phyloP scores from a whole-genome alignment of 345 rosid genomes.

The Citrus reticulata region DNA sequence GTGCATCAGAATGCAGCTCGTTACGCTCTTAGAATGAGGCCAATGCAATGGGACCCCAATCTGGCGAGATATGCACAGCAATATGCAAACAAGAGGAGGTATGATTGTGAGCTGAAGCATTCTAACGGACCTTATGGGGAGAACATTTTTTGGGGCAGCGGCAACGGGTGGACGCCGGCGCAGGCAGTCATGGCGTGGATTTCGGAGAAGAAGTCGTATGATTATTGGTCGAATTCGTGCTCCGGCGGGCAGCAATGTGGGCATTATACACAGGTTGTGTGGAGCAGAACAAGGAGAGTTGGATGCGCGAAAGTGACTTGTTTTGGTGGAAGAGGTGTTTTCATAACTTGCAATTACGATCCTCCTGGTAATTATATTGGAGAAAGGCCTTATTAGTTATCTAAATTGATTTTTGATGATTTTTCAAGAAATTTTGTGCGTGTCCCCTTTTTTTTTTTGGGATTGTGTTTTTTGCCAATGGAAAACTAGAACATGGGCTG shows the following conservation, averaged over 20 bases:
- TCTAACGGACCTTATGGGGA: conserved; percentile 87
- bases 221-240: conserved; percentile 58
- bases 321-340: conserved; percentile 51
- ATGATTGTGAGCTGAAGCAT: conserved; percentile 65
- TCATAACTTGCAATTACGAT: conserved; percentile 89
- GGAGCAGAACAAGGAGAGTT: conserved; percentile 54
- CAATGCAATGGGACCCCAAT: conserved; percentile 53
- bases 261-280: conserved; percentile 88
- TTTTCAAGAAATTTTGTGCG: not conserved
- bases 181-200: conserved; percentile 72
- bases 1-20: conserved; percentile 75
- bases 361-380: conserved; percentile 95
- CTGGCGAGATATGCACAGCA: conserved; percentile 49
- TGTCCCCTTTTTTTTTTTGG: not conserved
- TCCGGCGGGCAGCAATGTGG: conserved; percentile 58
- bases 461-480: too few relatives aligned
- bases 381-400: conserved; percentile 68
- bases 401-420: not conserved
- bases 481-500: not conserved
- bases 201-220: conserved; percentile 54
- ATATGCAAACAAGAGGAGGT: conserved; percentile 64
- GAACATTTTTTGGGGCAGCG: conserved; percentile 97
- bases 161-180: conserved; percentile 57
- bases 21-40: conserved; percentile 37
- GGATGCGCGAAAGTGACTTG: conserved; percentile 75